A percentile compares a stretch with the other conserved stretches of the same genome.
Evolutionary conservation across 805 yeast species (phyloP).

Genomic region (Saturnispora hagleri): DNA sequence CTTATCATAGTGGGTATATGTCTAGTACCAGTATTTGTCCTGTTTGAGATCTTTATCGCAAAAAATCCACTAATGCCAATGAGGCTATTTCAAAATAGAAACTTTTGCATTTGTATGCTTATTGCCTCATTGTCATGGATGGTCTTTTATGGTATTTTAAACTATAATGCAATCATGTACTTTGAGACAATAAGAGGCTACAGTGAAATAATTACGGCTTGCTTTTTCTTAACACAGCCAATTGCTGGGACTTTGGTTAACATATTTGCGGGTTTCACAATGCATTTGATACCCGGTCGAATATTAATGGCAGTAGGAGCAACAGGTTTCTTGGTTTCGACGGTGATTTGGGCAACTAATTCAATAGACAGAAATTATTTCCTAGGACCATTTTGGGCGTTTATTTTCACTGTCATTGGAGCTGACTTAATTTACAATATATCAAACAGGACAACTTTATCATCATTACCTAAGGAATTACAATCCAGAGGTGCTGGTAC

Average conservation of each 20-base stretch:
- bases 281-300: slow-evolving; percentile 37
- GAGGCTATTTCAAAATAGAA: slow-evolving; percentile 31
- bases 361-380: slow-evolving; percentile 30
- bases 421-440: slow-evolving; percentile 41
- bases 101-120: slow-evolving; percentile 33
- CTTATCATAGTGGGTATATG: slow-evolving; percentile 32
- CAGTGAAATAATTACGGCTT: slow-evolving; percentile 34
- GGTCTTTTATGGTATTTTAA: slow-evolving; percentile 32
- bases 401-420: slow-evolving; percentile 33
- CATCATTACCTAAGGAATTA: slow-evolving; percentile 30
- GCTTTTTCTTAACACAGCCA: slow-evolving; percentile 36
- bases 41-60: slow-evolving; percentile 34
- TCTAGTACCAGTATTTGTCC: slow-evolving; percentile 26
- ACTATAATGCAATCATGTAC: slow-evolving; percentile 33
- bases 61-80: slow-evolving; percentile 40
- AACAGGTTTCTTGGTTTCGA: slow-evolving; percentile 28
- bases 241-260: slow-evolving; percentile 35
- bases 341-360: slow-evolving; percentile 36
- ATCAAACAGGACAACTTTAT: slow-evolving; percentile 33
- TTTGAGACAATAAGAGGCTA: slow-evolving; percentile 33
- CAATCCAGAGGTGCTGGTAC: slow-evolving; percentile 42
- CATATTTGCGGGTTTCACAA: slow-evolving; percentile 36
- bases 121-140: slow-evolving; percentile 34
- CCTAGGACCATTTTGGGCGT: slow-evolving; percentile 38
- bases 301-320: slow-evolving; percentile 29